A percentile compares a stretch with the other conserved stretches of the same genome.
These are phyloP conservation scores for Mycena venus DNA, from an alignment of 768 basidiomycete genomes.

Conservation along the genomic window DNA sequence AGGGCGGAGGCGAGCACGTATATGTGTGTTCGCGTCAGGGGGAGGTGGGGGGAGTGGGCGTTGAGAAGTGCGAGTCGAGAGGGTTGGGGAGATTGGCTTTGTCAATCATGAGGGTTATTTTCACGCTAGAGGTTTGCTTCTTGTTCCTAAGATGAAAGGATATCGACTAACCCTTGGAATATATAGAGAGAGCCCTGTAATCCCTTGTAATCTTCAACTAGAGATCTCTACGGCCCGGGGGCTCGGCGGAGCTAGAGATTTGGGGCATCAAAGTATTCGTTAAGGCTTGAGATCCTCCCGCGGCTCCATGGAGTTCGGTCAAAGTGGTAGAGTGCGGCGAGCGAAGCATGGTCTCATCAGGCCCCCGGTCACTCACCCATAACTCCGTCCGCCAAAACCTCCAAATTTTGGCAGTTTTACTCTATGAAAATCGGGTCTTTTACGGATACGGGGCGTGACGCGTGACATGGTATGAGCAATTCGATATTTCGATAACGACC, in stretches of 20 bases:
- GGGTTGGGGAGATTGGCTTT: background rate
- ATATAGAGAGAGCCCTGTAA: background rate
- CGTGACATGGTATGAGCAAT: too few relatives aligned
- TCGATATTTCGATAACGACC: too few relatives aligned
- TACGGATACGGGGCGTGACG: too few relatives aligned
- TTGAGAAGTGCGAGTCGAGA: background rate
- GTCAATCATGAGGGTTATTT: constrained; percentile 1
- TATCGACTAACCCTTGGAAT: background rate
- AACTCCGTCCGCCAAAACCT: too few relatives aligned
- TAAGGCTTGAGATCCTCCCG: background rate
- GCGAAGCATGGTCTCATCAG: background rate
- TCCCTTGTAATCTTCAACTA: background rate
- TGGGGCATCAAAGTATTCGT: too few relatives aligned
- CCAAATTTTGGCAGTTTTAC: too few relatives aligned
- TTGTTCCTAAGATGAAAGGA: background rate
- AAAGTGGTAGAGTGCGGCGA: background rate
- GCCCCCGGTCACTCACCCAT: too few relatives aligned
- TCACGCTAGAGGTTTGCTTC: background rate
- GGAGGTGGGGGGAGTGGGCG: background rate
- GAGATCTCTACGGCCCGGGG: background rate
- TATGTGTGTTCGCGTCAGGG: background rate
- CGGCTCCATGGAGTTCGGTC: constrained; percentile 2
- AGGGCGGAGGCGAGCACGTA: background rate
- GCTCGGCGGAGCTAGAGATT: background rate
- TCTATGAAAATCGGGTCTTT: too few relatives aligned